Base-by-base conservation (phyloP, 768 basidiomycete genomes). In the Naganishia friedmannii region DNA sequence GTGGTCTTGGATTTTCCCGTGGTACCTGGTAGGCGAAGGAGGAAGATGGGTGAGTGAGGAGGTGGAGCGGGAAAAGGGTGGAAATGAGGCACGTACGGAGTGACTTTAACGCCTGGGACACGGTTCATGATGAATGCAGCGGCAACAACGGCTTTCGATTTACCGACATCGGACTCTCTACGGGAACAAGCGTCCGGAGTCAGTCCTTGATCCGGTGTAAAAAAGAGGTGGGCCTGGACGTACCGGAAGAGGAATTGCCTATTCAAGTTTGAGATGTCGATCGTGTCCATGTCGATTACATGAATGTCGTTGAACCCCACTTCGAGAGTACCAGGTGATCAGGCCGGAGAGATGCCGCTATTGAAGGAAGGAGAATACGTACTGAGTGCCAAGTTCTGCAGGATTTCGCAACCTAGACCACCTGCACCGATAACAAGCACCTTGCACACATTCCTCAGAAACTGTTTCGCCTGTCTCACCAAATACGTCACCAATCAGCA, bases 241-340 rank as follows among this genome's bases (percentile, higher is more conserved):
- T 74, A 92, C 95, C 96, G 87, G 84, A 99, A 99, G 28, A 99
- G 84, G 81, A 99, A 99, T 82, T 99, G 96, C 60, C 96, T 87
- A 81, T 99, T 99, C 74, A 99, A 85, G 82, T 99, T 99, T 78
- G 93, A 97, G 78, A 99, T 91, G 83, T 99, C 95, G 80, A 98
- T 99, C 19, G 95, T 97, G 84, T 99, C 95, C 94, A 99, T 98
- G 85, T 99, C 96, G 79, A 99, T 98, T 71, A 99, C 94, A 84
- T 97, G 93, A 74, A 98, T 96, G 77, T 98, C 91, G 82, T 90
- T 91, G 88, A 98, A 99, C 29, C 96, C 96, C 54, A 92, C 81
- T 82, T 56, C 13, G 53, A 2, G 45, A 32, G n/a, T 1, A 13
- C 32, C 23, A 34, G 34, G 12, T 34, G 31, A 28, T 34, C 10